Percentiles rank a stretch among this genome's conserved stretches.
These are phyloP conservation scores for Ramularia collo-cygni DNA, from an alignment of 2,329 filamentous ascomycete genomes.

Conservation along the genomic window DNA sequence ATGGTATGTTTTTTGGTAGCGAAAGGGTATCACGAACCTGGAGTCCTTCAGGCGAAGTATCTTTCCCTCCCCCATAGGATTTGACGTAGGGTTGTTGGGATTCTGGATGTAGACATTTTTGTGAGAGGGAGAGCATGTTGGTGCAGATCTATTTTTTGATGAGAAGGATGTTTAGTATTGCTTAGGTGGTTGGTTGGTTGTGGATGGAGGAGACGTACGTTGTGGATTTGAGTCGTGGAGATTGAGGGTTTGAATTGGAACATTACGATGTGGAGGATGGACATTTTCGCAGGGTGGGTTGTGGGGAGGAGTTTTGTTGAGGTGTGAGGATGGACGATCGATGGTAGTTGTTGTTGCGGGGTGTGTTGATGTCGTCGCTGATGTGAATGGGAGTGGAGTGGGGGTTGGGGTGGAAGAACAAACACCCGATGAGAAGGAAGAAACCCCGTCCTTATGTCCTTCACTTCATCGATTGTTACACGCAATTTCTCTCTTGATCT, in stretches of 20 bases:
- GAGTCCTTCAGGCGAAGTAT: constrained; percentile 56
- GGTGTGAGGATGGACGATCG: too few relatives aligned
- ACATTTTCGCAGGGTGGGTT: too few relatives aligned
- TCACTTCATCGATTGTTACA: too few relatives aligned
- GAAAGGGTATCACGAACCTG: constrained; percentile 43
- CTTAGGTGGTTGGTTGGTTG: background rate
- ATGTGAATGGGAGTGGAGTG: too few relatives aligned
- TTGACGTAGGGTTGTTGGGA: constrained; percentile 56
- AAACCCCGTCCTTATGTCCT: too few relatives aligned
- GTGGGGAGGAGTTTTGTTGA: too few relatives aligned
- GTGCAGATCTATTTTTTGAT: constrained; percentile 43
- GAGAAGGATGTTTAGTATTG: too few relatives aligned
- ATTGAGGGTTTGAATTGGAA: constrained; percentile 56
- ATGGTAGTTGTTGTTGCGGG: too few relatives aligned
- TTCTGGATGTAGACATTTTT: constrained; percentile 54
- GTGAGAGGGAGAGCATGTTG: constrained; percentile 50
- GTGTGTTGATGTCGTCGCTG: too few relatives aligned
- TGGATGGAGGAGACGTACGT: constrained; percentile 44
- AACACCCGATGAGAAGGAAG: too few relatives aligned
- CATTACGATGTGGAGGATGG: constrained; percentile 61
- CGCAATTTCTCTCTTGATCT: too few relatives aligned
- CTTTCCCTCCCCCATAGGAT: constrained; percentile 50
- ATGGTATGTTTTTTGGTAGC: background rate
- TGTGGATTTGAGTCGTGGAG: constrained; percentile 45
- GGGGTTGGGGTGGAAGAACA: too few relatives aligned